Conservation (phyloP, 176 grass and related monocot genomes). For the Cenchrus purpureus region DNA sequence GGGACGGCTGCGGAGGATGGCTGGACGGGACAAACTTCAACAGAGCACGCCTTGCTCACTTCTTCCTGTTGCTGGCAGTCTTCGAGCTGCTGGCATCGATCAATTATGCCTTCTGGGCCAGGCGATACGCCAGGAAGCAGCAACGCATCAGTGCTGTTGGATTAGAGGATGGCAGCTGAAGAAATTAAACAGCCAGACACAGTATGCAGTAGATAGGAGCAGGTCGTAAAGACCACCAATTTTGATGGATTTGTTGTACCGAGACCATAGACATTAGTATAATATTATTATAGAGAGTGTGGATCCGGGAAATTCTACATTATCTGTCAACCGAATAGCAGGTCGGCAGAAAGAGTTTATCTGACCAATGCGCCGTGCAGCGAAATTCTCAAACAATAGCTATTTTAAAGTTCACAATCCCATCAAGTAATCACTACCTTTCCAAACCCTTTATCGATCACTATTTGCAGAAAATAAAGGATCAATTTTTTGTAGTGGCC, state of each 20-base stretch:
- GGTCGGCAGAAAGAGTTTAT: not conserved
- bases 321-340: not conserved
- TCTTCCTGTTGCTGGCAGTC: conserved; percentile 46
- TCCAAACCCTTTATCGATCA: not conserved
- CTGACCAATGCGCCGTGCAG: not conserved
- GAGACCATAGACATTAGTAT: not conserved
- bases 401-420: not conserved
- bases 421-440: not conserved
- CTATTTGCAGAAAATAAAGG: not conserved
- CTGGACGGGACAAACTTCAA: conserved; percentile 51
- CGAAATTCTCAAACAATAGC: not conserved
- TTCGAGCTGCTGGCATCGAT: conserved; percentile 39
- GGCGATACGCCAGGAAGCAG: conserved; percentile 40
- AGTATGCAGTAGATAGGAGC: not conserved
- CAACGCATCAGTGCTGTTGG: not conserved
- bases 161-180: not conserved
- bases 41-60: conserved; percentile 43
- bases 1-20: conserved; percentile 34
- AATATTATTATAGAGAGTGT: not conserved
- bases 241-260: not conserved
- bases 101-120: conserved; percentile 55
- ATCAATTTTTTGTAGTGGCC: too few species aligned
- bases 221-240: not conserved
- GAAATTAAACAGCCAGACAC: not conserved
- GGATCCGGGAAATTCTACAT: not conserved